Base-by-base conservation (phyloP, 1,139 yeast genomes). In the Blastobotrys ciferrii region DNA sequence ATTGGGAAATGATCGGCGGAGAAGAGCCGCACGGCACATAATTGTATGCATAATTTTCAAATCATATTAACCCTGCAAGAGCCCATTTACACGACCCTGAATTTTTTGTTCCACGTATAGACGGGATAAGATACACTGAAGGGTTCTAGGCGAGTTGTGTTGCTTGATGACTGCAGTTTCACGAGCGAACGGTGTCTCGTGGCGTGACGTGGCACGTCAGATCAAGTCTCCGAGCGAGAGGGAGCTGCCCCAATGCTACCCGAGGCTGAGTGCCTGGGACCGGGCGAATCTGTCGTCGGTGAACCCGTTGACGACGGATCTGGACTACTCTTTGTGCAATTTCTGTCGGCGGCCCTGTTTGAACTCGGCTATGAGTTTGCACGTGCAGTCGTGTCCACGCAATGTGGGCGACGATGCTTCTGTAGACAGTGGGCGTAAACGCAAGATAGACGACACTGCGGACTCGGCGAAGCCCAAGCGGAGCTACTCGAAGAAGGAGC, bases 321-420 rank as follows among this genome's bases (percentile, higher is more conserved):
- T 62, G 43, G 63, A 61, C 45, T 61, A 62, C 43, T 53, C 53
- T 18, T 38, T 67, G 17, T 67, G 71, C 42, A 57, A 62, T 15
- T 59, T 53, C 40, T 67, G 71, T 48, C 44, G 53, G 12, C 60
- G 69, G 43, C 71, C 71, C 1, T 44, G 59, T 12, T 51, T 67
- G 36, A 55, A 51, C 13, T 45, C 57, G 2, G 61, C 63, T 12
- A 49, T 60, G 44, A 11, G 40, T 11, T 13, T 19, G 18, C 36
- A 18, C 33, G 14, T 35, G 14, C 28, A 36, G 32, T 17, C 37
- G n/a, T 36, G 40, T 23, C 32, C 45, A 17, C 14, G n/a, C 23
- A 35, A 5, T 7, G 14, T 31, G 28, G 14, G 20, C 42, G 32
- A 15, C 15, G 33, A 5, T 5, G 28, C 19, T 14, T 17, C 46